These are phyloP conservation scores for Laguncularia racemosa DNA, from an alignment of 345 rosid species.

Conservation along the genomic window DNA sequence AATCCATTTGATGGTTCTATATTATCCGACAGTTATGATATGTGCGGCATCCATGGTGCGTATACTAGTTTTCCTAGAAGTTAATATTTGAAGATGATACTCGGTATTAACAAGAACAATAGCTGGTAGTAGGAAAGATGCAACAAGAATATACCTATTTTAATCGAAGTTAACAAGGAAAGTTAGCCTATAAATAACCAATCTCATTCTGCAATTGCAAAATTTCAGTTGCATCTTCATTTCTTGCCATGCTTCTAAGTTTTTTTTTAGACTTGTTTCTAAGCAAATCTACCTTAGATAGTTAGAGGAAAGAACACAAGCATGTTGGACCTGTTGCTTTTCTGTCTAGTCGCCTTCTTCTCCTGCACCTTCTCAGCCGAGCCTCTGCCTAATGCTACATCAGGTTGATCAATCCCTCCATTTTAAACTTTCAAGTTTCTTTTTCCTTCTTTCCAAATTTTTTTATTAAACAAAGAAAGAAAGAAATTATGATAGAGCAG, in stretches of 20 bases:
- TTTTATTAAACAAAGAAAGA: too few relatives aligned
- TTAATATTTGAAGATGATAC: background rate
- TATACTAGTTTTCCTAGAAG: too few relatives aligned
- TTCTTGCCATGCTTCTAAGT: background rate
- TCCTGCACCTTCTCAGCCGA: background rate
- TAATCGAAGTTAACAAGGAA: conserved; percentile 12
- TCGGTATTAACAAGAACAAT: background rate
- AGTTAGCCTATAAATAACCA: conserved; percentile 12
- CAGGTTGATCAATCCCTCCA: too few relatives aligned
- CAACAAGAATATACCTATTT: conserved; percentile 10
- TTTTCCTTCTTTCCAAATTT: too few relatives aligned
- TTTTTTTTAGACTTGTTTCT: background rate
- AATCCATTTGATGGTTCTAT: too few relatives aligned
- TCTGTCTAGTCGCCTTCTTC: conserved; percentile 8
- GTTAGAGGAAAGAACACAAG: too few relatives aligned
- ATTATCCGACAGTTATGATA: too few relatives aligned
- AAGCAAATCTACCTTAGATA: background rate
- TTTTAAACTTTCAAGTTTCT: too few relatives aligned
- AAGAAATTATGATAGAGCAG: too few relatives aligned
- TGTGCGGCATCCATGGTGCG: too few relatives aligned
- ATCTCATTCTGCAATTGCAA: conserved; percentile 5
- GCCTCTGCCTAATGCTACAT: background rate
- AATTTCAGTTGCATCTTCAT: conserved; percentile 12
- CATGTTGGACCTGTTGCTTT: conserved; percentile 3
- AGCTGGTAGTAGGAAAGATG: conserved; percentile 12